Evolutionary conservation across 192 early-diverging fungal species (phyloP).

Genomic region (Spizellomyces sp.): DNA sequence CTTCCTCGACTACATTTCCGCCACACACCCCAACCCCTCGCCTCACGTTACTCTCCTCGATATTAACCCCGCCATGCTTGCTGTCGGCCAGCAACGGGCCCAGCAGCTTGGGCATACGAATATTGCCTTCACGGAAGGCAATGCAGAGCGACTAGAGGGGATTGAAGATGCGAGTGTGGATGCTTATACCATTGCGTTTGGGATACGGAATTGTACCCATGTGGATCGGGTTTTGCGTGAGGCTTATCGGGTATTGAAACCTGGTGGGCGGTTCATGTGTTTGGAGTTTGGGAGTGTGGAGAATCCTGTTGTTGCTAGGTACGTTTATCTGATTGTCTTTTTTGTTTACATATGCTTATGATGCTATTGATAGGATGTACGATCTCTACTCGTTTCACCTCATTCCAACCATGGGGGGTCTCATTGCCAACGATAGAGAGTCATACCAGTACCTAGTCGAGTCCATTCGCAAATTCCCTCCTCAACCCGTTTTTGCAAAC

Average conservation of each 20-base stretch:
- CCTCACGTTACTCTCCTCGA: slow-evolving; percentile 88
- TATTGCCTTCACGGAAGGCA: slow-evolving; percentile 76
- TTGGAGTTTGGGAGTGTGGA: slow-evolving; percentile 91
- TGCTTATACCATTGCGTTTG: slow-evolving; percentile 96
- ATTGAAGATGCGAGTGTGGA: slow-evolving; percentile 82
- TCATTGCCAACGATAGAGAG: slow-evolving; percentile 84
- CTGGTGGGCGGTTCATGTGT: slow-evolving; percentile 94
- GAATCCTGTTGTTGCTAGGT: slow-evolving; percentile 83
- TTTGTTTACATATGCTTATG: neutral
- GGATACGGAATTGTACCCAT: slow-evolving; percentile 97
- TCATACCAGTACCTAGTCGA: slow-evolving; percentile 99
- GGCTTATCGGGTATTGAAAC: slow-evolving; percentile 92
- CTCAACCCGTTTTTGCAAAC: slow-evolving; percentile 85
- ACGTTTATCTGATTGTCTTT: neutral
- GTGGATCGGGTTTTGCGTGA: slow-evolving; percentile 84
- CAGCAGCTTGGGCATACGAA: slow-evolving; percentile 33
- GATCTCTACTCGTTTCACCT: slow-evolving; percentile 94
- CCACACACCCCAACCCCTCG: slow-evolving; percentile 49
- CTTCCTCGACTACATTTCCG: slow-evolving; percentile 83
- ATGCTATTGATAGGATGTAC: slow-evolving; percentile 60
- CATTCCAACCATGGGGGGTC: slow-evolving; percentile 85
- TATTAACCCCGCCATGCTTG: slow-evolving; percentile 96
- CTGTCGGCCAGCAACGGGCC: slow-evolving; percentile 76
- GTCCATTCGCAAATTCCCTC: slow-evolving; percentile 90
- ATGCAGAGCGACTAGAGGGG: slow-evolving; percentile 81